A percentile compares a stretch with the other conserved stretches of the same genome.
phyloP scores from a whole-genome alignment of 2,329 filamentous ascomycete genomes.

The Scopulariopsis brevicaulis region DNA sequence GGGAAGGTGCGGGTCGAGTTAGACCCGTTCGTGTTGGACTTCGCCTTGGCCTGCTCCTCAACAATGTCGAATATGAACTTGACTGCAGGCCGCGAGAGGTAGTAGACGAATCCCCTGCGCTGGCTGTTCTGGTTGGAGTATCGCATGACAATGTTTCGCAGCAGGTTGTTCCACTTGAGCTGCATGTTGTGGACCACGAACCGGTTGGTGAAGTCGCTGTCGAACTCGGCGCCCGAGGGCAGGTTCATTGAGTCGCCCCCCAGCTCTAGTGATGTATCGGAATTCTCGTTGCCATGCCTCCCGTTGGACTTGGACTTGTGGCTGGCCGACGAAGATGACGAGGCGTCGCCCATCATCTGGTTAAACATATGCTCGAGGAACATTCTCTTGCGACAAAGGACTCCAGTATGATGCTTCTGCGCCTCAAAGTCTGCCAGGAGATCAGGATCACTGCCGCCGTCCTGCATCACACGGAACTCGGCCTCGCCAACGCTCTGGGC shows the following conservation, averaged over 20 bases:
- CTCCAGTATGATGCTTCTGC: conserved; percentile 39
- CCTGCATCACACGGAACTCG: conserved; percentile 52
- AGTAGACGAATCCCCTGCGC: conserved; percentile 91
- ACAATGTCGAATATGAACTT: conserved; percentile 98
- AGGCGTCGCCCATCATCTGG: conserved; percentile 22
- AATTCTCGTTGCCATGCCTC: conserved; percentile 14
- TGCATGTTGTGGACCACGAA: conserved; percentile 98
- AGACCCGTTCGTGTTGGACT: conserved; percentile 12
- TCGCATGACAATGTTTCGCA: conserved; percentile 90
- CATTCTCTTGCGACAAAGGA: conserved; percentile 44
- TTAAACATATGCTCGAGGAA: conserved; percentile 48
- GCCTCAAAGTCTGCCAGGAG: conserved; percentile 49
- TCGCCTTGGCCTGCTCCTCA: conserved; percentile 73
- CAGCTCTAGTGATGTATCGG: conserved; percentile 31
- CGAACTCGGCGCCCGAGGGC: conserved; percentile 65
- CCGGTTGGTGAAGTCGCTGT: conserved; percentile 93
- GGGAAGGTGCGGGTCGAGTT: conserved; percentile 12
- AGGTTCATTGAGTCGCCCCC: conserved; percentile 53
- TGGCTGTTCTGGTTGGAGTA: conserved; percentile 98
- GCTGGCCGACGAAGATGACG: background rate
- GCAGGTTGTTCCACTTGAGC: conserved; percentile 94
- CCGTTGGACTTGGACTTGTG: conserved; percentile 2
- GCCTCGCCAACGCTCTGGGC: conserved; percentile 62
- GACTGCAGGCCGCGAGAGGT: conserved; percentile 87
- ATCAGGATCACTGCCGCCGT: conserved; percentile 34